Percentiles rank a stretch among this genome's conserved stretches.
phyloP scores from a whole-genome alignment of 805 yeast species.

The Metschnikowia dekortorum region DNA sequence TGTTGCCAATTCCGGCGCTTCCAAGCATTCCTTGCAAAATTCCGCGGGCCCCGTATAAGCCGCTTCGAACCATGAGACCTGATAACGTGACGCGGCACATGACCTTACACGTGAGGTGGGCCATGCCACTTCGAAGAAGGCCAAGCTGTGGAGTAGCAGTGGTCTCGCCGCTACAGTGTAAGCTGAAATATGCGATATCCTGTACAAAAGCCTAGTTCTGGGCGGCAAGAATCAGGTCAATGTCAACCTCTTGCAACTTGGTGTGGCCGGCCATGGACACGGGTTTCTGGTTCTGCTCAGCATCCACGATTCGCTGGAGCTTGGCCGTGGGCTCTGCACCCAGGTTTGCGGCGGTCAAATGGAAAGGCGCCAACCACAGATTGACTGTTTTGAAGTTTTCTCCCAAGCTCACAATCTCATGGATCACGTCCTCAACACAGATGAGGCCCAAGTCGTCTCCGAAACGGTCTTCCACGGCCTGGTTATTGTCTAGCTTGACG shows the following conservation, averaged over 20 bases:
- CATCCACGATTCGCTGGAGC: constrained; percentile 57
- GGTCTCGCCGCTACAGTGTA: too few species aligned
- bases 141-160: too few species aligned
- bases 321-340: constrained; percentile 75
- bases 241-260: constrained; percentile 66
- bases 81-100: too few species aligned
- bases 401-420: constrained; percentile 61
- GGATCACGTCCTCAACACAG: constrained; percentile 77
- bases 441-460: constrained; percentile 58
- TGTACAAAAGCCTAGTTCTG: constrained; percentile 42
- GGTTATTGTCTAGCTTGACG: constrained; percentile 65
- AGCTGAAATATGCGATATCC: not conserved
- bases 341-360: constrained; percentile 60
- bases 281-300: constrained; percentile 45
- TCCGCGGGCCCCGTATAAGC: too few species aligned
- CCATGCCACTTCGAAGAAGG: too few species aligned
- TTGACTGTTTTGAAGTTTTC: constrained; percentile 58
- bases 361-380: constrained; percentile 66
- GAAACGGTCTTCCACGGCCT: constrained; percentile 65
- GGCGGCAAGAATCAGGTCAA: constrained; percentile 61
- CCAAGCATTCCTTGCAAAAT: too few species aligned
- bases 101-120: too few species aligned
- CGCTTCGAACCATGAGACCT: too few species aligned
- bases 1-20: too few species aligned
- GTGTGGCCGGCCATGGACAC: constrained; percentile 61